phyloP scores from a whole-genome alignment of 163 green algal genomes.

The Smithsoniella earleae region DNA sequence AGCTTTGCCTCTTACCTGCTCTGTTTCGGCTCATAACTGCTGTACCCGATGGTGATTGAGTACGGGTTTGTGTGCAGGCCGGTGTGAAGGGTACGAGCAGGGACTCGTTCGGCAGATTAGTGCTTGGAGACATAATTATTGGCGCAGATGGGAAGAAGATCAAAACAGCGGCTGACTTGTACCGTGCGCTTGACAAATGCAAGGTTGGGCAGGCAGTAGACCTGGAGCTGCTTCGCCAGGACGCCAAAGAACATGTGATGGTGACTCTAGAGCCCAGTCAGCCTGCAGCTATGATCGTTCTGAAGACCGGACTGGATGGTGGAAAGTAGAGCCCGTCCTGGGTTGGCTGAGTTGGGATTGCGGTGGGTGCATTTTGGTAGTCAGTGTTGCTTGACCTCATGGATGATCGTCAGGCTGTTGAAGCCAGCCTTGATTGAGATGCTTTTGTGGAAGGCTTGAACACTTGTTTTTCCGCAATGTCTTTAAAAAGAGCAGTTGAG shows the following conservation, averaged over 20 bases:
- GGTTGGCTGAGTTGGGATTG: too few species aligned
- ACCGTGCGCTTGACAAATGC: slow-evolving; percentile 74
- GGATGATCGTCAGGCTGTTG: too few species aligned
- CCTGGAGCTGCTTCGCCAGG: slow-evolving; percentile 65
- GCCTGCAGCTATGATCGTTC: not conserved
- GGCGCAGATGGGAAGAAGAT: slow-evolving; percentile 61
- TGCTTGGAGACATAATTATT: slow-evolving; percentile 88
- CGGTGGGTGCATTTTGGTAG: too few species aligned
- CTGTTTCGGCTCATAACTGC: not conserved
- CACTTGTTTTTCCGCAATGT: too few species aligned
- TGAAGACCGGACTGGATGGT: not conserved
- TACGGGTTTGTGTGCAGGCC: slow-evolving; percentile 11
- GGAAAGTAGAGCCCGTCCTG: too few species aligned
- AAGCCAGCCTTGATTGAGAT: too few species aligned
- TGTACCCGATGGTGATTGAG: not conserved
- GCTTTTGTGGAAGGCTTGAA: too few species aligned
- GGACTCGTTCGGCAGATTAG: slow-evolving; percentile 79
- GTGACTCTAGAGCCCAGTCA: not conserved
- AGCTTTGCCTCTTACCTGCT: not conserved
- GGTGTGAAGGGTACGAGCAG: slow-evolving; percentile 72
- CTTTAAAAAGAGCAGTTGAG: too few species aligned
- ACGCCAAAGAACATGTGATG: slow-evolving; percentile 52
- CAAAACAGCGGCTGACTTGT: slow-evolving; percentile 73
- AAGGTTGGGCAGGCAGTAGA: slow-evolving; percentile 60
- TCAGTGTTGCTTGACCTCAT: too few species aligned